Evolutionary conservation across 345 rosid genomes (phyloP).

Genomic region (Sisymbrium irio): DNA sequence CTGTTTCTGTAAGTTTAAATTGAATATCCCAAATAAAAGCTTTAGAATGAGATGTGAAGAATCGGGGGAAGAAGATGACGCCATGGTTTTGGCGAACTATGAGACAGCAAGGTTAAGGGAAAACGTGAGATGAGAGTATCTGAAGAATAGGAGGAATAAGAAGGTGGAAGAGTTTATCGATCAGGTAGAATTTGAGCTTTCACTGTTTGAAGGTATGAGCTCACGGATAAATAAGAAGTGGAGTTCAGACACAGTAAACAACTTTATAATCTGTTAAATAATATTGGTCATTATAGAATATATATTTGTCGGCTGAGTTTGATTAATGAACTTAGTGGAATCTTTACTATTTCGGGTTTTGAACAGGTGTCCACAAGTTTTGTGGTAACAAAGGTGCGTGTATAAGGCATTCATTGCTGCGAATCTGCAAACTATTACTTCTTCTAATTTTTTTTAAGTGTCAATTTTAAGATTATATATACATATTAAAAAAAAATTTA

Average conservation of each 20-base stretch:
- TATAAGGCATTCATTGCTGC: too few species aligned
- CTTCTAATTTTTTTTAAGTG: too few species aligned
- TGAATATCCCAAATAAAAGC: constrained; percentile 4
- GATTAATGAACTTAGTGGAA: too few species aligned
- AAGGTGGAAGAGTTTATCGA: constrained; percentile 17
- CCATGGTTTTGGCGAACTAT: neutral
- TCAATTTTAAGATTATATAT: too few species aligned
- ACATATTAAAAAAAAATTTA: too few species aligned
- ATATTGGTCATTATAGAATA: constrained; percentile 12
- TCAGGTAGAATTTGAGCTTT: constrained; percentile 7
- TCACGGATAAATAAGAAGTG: constrained; percentile 4
- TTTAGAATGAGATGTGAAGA: constrained; percentile 1
- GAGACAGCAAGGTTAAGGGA: constrained; percentile 7
- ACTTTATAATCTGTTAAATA: constrained; percentile 6
- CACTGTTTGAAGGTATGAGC: neutral
- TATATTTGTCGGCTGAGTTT: too few species aligned
- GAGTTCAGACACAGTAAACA: constrained; percentile 12
- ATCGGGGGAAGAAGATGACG: neutral
- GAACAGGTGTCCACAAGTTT: too few species aligned
- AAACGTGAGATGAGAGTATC: constrained; percentile 8
- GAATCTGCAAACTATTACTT: too few species aligned
- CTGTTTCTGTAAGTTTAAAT: neutral
- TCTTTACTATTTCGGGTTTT: too few species aligned
- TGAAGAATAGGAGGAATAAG: constrained; percentile 11
- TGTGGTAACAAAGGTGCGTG: too few species aligned